These are phyloP conservation scores for Falciphora oryzae DNA, from an alignment of 2,329 filamentous ascomycete genomes.

Conservation along the genomic window DNA sequence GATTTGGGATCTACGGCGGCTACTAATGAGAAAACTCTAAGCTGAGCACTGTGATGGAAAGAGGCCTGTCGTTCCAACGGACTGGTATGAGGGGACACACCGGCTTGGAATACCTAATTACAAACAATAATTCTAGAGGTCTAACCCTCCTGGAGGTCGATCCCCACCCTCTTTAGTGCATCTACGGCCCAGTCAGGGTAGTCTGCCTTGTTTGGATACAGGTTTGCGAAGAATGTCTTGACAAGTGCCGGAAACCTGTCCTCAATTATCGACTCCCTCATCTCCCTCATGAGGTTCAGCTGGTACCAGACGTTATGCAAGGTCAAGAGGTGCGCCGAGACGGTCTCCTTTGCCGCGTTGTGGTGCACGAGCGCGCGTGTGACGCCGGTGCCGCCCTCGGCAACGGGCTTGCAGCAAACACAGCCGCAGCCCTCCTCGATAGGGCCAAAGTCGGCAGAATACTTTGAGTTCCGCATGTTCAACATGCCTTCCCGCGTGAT, in stretches of 20 bases:
- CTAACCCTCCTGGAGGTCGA: conserved; percentile 56
- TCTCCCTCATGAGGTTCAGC: conserved; percentile 71
- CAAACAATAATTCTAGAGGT: background rate
- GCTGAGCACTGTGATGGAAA: background rate
- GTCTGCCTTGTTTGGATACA: conserved; percentile 60
- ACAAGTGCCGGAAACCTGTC: conserved; percentile 77
- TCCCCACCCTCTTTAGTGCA: conserved; percentile 70
- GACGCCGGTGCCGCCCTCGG: conserved; percentile 69
- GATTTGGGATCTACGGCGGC: background rate
- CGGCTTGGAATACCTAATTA: background rate
- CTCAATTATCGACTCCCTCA: conserved; percentile 71
- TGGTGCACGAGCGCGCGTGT: conserved; percentile 89
- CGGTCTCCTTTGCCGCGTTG: conserved; percentile 89
- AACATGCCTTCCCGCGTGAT: conserved; percentile 76
- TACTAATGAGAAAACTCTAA: background rate
- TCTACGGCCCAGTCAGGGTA: conserved; percentile 83
- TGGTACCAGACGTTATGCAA: conserved; percentile 97
- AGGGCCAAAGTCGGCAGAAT: conserved; percentile 72
- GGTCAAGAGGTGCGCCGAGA: conserved; percentile 75
- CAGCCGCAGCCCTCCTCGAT: conserved; percentile 82
- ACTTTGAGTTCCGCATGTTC: conserved; percentile 73
- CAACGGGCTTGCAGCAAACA: conserved; percentile 62
- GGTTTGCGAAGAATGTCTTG: conserved; percentile 66
- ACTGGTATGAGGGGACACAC: background rate
- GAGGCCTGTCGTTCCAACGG: background rate